Percentiles rank a stretch among this genome's conserved stretches.
Evolutionary conservation across 2,329 filamentous ascomycete species (phyloP).

Genomic region (Colletotrichum coccodes): DNA sequence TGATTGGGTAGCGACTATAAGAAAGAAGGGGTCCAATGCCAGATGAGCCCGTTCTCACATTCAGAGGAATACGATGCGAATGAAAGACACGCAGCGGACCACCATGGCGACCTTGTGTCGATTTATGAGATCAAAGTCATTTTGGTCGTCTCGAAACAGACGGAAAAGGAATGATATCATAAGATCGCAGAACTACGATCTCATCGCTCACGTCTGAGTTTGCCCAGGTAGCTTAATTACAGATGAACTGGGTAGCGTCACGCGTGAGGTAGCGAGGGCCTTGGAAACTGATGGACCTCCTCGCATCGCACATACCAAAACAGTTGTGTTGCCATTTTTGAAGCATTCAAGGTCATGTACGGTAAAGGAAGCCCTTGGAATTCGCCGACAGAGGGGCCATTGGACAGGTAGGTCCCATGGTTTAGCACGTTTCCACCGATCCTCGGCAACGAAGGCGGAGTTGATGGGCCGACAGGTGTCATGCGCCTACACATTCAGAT

Average conservation of each 20-base stretch:
- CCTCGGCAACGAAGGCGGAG: slow-evolving; percentile 1
- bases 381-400: background rate
- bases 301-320: slow-evolving; percentile 15
- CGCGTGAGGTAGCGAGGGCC: background rate
- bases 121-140: slow-evolving; percentile 7
- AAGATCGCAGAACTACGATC: background rate
- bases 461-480: slow-evolving; percentile 25
- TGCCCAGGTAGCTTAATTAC: background rate
- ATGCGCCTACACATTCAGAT: slow-evolving; percentile 11
- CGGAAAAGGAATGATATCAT: slow-evolving; percentile 21
- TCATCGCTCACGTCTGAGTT: background rate
- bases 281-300: background rate
- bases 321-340: slow-evolving; percentile 10
- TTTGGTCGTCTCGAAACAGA: background rate
- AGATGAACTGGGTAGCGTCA: slow-evolving; percentile 23
- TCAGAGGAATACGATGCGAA: background rate
- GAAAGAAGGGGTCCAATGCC: background rate
- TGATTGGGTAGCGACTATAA: background rate
- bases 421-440: background rate
- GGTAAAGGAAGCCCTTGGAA: background rate
- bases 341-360: background rate
- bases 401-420: background rate
- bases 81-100: background rate
- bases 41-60: background rate
- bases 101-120: background rate